A percentile compares a stretch with the other conserved stretches of the same genome.
Evolutionary conservation across 2,329 filamentous ascomycete genomes (phyloP).

Genomic region (Calonectria pauciramosa): DNA sequence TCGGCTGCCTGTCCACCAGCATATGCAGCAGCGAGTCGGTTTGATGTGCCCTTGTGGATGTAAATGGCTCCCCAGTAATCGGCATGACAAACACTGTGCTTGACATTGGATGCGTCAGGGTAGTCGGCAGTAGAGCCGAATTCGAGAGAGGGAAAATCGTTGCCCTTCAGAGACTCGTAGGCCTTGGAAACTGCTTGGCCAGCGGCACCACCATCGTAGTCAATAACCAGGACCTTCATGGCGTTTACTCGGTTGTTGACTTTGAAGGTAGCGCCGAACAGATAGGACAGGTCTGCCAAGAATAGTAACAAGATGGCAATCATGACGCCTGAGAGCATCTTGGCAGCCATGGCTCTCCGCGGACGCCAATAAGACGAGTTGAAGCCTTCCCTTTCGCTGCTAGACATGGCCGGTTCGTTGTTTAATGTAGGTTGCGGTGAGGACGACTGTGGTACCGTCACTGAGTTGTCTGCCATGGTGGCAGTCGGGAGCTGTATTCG

Average conservation of each 20-base stretch:
- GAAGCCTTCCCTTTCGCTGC: background rate
- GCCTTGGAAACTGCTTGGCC: conserved; percentile 49
- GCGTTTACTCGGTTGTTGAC: conserved; percentile 35
- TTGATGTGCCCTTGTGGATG: conserved; percentile 47
- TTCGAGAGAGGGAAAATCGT: conserved; percentile 49
- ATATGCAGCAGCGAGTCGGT: conserved; percentile 47
- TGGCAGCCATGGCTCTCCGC: background rate
- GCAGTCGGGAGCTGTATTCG: background rate
- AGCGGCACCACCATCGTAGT: conserved; percentile 49
- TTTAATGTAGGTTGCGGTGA: background rate
- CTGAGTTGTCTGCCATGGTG: background rate
- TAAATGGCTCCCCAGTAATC: conserved; percentile 56
- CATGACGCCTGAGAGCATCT: conserved; percentile 32
- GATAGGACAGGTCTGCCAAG: conserved; percentile 44
- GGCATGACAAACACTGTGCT: conserved; percentile 51
- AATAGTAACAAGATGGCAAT: conserved; percentile 36
- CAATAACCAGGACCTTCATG: conserved; percentile 47
- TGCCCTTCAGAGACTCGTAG: conserved; percentile 46
- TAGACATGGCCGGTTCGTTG: background rate
- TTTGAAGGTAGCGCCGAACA: conserved; percentile 50
- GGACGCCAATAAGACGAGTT: background rate
- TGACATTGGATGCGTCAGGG: conserved; percentile 41
- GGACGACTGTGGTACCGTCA: background rate
- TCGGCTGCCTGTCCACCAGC: conserved; percentile 36
- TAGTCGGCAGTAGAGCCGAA: conserved; percentile 44